phyloP scores from a whole-genome alignment of 176 grass and related monocot species.

The Ampelocalamus luodianensis region DNA sequence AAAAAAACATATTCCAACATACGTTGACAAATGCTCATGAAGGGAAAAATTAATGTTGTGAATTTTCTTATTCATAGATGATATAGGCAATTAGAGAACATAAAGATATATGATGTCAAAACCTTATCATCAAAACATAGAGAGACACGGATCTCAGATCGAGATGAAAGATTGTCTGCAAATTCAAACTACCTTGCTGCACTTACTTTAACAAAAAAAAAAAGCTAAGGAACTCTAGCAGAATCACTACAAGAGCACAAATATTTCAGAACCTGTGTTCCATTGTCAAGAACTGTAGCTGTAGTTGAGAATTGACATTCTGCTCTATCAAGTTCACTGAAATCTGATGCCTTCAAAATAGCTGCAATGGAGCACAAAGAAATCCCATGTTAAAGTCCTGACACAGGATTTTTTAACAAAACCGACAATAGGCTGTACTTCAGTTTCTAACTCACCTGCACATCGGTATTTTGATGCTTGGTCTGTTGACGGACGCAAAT shows the following conservation, averaged over 20 bases:
- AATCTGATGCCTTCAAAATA: constrained; percentile 89
- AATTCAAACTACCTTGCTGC: background rate
- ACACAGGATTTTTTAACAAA: constrained; percentile 6
- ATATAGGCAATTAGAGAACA: background rate
- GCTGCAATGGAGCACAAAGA: constrained; percentile 52
- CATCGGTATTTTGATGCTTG: constrained; percentile 73
- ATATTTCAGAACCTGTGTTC: constrained; percentile 72
- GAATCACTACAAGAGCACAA: background rate
- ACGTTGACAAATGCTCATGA: background rate
- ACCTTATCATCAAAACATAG: background rate
- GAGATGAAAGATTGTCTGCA: background rate
- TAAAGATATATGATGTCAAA: background rate
- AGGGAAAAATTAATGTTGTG: background rate
- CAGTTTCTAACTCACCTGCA: constrained; percentile 52
- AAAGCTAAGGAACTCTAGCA: constrained; percentile 1
- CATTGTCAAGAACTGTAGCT: constrained; percentile 82
- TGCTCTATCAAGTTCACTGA: constrained; percentile 65
- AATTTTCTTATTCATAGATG: constrained; percentile 20
- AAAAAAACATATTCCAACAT: background rate
- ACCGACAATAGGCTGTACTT: background rate
- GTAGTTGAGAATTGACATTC: constrained; percentile 71
- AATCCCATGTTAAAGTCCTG: constrained; percentile 26
- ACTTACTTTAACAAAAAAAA: background rate
- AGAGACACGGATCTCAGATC: background rate
- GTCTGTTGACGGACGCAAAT: constrained; percentile 63